Conservation (phyloP, 2,329 filamentous ascomycete species). For the Diaporthe ampelina region DNA sequence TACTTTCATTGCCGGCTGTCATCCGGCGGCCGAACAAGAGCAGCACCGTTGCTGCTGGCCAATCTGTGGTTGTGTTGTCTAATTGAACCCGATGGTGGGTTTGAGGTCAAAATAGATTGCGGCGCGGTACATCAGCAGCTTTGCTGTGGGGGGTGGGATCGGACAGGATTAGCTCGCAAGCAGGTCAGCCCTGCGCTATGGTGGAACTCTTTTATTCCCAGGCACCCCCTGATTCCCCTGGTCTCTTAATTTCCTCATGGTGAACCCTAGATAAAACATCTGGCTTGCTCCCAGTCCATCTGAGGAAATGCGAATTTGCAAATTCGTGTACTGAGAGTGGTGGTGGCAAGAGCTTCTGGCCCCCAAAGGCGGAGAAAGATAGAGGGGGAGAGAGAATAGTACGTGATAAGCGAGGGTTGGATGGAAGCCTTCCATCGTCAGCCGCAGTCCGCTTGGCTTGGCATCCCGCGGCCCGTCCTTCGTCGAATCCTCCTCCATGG, state of each 20-base stretch:
- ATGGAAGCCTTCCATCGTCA: slow-evolving; percentile 9
- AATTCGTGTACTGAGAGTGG: too few relatives aligned
- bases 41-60: background rate
- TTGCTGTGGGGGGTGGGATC: background rate
- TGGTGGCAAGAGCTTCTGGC: background rate
- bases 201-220: background rate
- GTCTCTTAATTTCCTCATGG: background rate
- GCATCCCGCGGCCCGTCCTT: slow-evolving; percentile 30
- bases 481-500: background rate
- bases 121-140: slow-evolving; percentile 15
- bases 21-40: slow-evolving; percentile 12
- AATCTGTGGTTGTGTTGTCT: background rate
- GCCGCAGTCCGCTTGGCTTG: slow-evolving; percentile 28
- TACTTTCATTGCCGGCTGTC: background rate
- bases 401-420: background rate
- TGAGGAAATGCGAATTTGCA: background rate
- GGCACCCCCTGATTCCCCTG: background rate
- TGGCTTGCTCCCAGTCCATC: background rate
- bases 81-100: background rate
- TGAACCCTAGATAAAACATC: background rate
- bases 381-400: background rate
- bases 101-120: slow-evolving; percentile 31
- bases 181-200: slow-evolving; percentile 7
- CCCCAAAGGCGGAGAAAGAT: background rate
- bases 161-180: slow-evolving; percentile 18